phyloP scores from a whole-genome alignment of 2,329 filamentous ascomycete genomes.

The Colletotrichum noveboracense region DNA sequence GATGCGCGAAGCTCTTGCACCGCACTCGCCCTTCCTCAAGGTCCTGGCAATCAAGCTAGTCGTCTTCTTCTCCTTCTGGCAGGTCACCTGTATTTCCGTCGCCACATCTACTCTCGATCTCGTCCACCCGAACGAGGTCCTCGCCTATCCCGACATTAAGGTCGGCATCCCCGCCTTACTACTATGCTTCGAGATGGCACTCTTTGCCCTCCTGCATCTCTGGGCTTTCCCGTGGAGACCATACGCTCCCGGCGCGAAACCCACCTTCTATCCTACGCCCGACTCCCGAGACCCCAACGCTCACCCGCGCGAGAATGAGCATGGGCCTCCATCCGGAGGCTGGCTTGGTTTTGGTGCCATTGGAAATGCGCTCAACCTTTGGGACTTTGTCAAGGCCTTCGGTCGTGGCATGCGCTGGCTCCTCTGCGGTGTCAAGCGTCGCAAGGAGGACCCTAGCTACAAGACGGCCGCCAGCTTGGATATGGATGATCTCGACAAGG shows the following conservation, averaged over 20 bases:
- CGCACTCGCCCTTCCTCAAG: constrained; percentile 78
- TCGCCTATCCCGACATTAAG: constrained; percentile 78
- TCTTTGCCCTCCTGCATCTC: constrained; percentile 79
- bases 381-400: constrained; percentile 83
- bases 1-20: constrained; percentile 69
- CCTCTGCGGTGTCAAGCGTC: constrained; percentile 71
- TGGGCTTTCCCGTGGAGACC: constrained; percentile 82
- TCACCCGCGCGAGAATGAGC: constrained; percentile 46
- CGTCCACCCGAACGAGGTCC: constrained; percentile 60
- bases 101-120: constrained; percentile 66
- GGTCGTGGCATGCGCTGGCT: constrained; percentile 82
- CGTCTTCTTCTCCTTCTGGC: constrained; percentile 93
- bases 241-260: constrained; percentile 59
- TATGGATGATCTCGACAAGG: constrained; percentile 41
- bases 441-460: constrained; percentile 60
- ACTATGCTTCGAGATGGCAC: constrained; percentile 84
- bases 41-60: constrained; percentile 88
- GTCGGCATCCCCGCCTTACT: constrained; percentile 80
- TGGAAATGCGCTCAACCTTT: constrained; percentile 76
- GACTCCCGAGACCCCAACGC: constrained; percentile 44
- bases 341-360: constrained; percentile 69
- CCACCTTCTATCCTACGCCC: constrained; percentile 52
- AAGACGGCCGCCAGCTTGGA: constrained; percentile 40
- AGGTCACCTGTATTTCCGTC: constrained; percentile 60
- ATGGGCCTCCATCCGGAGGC: constrained; percentile 65